Evolutionary conservation across 1,139 yeast genomes (phyloP), one percentile per base, ranked within the genome.

Genomic region (Taphrina populina): DNA sequence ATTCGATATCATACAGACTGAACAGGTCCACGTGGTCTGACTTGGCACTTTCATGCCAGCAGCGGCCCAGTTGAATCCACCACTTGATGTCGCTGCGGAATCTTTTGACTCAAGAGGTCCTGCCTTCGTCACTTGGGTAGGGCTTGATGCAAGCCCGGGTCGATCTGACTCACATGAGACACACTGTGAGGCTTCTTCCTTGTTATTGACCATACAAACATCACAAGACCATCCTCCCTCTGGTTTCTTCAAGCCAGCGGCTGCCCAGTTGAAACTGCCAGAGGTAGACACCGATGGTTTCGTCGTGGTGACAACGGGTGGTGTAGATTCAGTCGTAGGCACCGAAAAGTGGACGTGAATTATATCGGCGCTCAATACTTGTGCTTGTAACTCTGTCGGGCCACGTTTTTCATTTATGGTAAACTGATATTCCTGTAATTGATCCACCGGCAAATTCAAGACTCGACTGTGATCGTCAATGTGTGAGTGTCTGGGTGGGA

Each of bases 41-140:
- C 20, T 29, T n/a, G 56, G 56, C n/a, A n/a, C 37, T 36, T 23
- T 33, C 56, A 52, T 33, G 1, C 56, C 56, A 4, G 49, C 56
- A 21, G 56, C 56, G 10, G 56, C 56, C 56, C 56, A 52, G 21
- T 52, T 52, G 56, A 52, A 52, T 8, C 46, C 46, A 23, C 19
- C 23, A 11, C 15, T 30, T 4, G 35, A 8, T 19, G 7, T 10
- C 15, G 53, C n/a, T 4, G 46, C 39, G 8, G 17, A 17, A 2
- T 36, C 13, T 21, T 34, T 29, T 3, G 27, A 4, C 24, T 13
- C 29, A 6, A 11, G 7, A 3, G 45, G 10, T 2, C 7, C 46
- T 10, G 5, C 21, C 29, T n/a, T 11, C 7, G 17, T 11, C 11
- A 11, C 20, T 11, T 10, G 11, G 15, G 15, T 10, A 4, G 21